These are phyloP conservation scores for Boletus vermiculosoides DNA, from an alignment of 768 basidiomycete genomes.

Conservation along the genomic window DNA sequence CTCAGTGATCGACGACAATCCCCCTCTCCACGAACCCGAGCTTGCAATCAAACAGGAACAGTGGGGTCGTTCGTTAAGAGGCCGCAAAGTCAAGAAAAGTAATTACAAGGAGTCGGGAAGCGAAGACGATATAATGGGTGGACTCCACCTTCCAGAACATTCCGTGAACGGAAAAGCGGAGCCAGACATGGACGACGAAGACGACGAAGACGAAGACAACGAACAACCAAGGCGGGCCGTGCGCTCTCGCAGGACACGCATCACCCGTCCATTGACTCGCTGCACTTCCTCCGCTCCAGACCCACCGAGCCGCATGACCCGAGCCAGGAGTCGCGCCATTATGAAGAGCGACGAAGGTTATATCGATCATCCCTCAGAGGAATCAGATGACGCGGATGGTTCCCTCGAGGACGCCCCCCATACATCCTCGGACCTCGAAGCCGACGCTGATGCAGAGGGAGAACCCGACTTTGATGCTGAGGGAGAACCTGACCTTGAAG, in stretches of 20 bases:
- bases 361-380: slow-evolving; percentile 47
- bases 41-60: not conserved
- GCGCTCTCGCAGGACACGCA: slow-evolving; percentile 23
- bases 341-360: slow-evolving; percentile 53
- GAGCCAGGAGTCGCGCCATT: slow-evolving; percentile 23
- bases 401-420: slow-evolving; percentile 55
- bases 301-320: slow-evolving; percentile 18
- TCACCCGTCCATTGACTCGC: slow-evolving; percentile 24
- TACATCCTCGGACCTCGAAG: slow-evolving; percentile 38
- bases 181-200: slow-evolving; percentile 29
- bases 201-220: slow-evolving; percentile 34
- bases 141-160: slow-evolving; percentile 4
- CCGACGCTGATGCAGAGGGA: slow-evolving; percentile 36
- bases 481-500: slow-evolving; percentile 39
- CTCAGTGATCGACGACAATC: slow-evolving; percentile 31
- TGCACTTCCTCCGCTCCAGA: not conserved
- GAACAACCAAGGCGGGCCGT: slow-evolving; percentile 17
- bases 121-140: slow-evolving; percentile 39
- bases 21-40: not conserved
- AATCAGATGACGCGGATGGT: slow-evolving; percentile 55
- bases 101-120: slow-evolving; percentile 46
- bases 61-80: slow-evolving; percentile 35
- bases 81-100: slow-evolving; percentile 40
- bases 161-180: slow-evolving; percentile 23
- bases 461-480: slow-evolving; percentile 42